Evolutionary conservation across 148 eudicot genomes (phyloP).

Genomic region (Rheum nobile): DNA sequence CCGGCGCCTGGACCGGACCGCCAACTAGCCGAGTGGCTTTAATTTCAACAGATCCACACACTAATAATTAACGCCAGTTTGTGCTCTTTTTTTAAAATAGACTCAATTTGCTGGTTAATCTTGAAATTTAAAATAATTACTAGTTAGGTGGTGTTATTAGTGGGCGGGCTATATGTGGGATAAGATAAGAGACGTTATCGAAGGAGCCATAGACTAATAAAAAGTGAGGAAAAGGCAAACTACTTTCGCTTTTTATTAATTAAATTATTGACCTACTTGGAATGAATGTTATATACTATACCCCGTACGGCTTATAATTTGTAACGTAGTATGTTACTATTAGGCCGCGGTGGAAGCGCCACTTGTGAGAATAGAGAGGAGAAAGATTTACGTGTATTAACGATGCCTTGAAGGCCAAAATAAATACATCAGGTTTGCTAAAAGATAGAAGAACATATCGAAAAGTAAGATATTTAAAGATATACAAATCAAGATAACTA

Average conservation of each 20-base stretch:
- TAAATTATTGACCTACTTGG: neutral
- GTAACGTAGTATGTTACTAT: conserved; percentile 1
- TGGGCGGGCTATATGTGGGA: neutral
- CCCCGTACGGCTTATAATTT: neutral
- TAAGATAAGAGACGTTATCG: too few relatives aligned
- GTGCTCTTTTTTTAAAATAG: neutral
- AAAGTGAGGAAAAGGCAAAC: neutral
- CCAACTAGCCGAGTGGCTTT: neutral
- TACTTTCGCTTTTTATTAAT: neutral
- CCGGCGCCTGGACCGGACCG: neutral
- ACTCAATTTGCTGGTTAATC: neutral
- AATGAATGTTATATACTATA: neutral
- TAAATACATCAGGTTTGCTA: too few relatives aligned
- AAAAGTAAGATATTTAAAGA: too few relatives aligned
- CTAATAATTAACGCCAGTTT: neutral
- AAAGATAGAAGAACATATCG: too few relatives aligned
- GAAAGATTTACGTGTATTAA: too few relatives aligned
- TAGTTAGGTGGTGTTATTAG: neutral
- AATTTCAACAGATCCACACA: neutral
- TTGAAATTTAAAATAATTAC: neutral
- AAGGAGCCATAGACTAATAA: neutral
- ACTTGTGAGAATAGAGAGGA: too few relatives aligned
- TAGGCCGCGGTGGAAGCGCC: neutral
- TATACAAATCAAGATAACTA: too few relatives aligned
- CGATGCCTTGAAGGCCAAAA: too few relatives aligned